Evolutionary conservation across 2,329 filamentous ascomycete species (phyloP).

Genomic region (Fonsecaea erecta): DNA sequence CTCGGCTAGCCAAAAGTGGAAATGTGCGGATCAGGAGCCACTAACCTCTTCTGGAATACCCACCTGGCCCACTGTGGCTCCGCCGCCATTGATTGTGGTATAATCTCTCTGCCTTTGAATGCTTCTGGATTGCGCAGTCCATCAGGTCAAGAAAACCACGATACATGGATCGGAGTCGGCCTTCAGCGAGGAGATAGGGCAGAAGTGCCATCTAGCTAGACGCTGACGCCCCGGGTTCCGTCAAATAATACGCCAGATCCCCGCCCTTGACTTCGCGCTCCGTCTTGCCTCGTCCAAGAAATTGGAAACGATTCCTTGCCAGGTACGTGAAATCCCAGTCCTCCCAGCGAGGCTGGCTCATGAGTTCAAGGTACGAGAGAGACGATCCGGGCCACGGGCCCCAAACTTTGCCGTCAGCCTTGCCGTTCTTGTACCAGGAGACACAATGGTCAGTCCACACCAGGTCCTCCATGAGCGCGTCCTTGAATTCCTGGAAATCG

Average conservation of each 20-base stretch:
- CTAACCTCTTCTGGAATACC: too few species aligned
- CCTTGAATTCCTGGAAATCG: slow-evolving; percentile 28
- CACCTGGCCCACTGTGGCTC: too few species aligned
- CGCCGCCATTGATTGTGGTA: too few species aligned
- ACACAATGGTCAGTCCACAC: slow-evolving; percentile 18
- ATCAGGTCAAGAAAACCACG: too few species aligned
- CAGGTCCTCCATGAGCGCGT: slow-evolving; percentile 18
- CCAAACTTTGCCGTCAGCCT: slow-evolving; percentile 2
- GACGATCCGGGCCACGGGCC: slow-evolving; percentile 3
- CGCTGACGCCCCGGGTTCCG: background rate
- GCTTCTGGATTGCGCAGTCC: too few species aligned
- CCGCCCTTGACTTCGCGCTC: slow-evolving; percentile 37
- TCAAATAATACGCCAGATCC: slow-evolving; percentile 39
- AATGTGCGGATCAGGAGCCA: too few species aligned
- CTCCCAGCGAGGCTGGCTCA: slow-evolving; percentile 9
- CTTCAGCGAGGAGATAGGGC: too few species aligned
- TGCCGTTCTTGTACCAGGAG: slow-evolving; percentile 11
- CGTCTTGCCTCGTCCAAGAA: slow-evolving; percentile 57
- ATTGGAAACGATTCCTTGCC: slow-evolving; percentile 52
- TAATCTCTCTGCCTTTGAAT: too few species aligned
- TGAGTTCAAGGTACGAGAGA: slow-evolving; percentile 2
- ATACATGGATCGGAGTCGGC: too few species aligned
- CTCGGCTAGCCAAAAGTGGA: too few species aligned
- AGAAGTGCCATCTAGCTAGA: too few species aligned
- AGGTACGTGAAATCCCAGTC: slow-evolving; percentile 46